A percentile compares a stretch with the other conserved stretches of the same genome.
These are phyloP conservation scores for Annulohypoxylon truncatum DNA, from an alignment of 2,329 filamentous ascomycete genomes.

Conservation along the genomic window DNA sequence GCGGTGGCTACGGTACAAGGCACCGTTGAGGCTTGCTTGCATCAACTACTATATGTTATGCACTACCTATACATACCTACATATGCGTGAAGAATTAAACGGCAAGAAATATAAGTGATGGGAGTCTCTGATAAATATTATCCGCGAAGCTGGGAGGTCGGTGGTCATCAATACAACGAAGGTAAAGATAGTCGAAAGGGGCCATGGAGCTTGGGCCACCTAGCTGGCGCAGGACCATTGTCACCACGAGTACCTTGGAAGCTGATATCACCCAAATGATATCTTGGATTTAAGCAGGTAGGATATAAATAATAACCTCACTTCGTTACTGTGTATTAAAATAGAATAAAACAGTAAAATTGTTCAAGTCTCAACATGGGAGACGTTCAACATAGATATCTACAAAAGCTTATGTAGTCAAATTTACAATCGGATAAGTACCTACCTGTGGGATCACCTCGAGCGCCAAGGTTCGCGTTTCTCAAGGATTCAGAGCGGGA, in stretches of 20 bases:
- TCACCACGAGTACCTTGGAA: neutral
- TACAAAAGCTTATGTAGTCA: slow-evolving; percentile 1
- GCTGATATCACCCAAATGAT: neutral
- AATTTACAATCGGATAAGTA: slow-evolving; percentile 13
- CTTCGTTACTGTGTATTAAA: too few relatives aligned
- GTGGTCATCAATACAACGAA: neutral
- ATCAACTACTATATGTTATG: slow-evolving; percentile 37
- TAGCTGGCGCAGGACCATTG: neutral
- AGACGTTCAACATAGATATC: too few relatives aligned
- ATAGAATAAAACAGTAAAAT: too few relatives aligned
- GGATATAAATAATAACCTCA: too few relatives aligned
- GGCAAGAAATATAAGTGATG: neutral
- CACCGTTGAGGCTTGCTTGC: slow-evolving; percentile 30
- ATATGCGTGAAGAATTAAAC: slow-evolving; percentile 16
- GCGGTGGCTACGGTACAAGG: slow-evolving; percentile 31
- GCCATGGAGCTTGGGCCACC: slow-evolving; percentile 13
- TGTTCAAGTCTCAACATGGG: too few relatives aligned
- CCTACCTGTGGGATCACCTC: slow-evolving; percentile 20
- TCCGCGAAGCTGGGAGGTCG: slow-evolving; percentile 17
- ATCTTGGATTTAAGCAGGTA: too few relatives aligned
- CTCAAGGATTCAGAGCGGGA: slow-evolving; percentile 30
- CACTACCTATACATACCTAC: slow-evolving; percentile 23
- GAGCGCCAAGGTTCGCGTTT: slow-evolving; percentile 26
- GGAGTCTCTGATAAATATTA: slow-evolving; percentile 1
- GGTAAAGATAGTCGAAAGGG: neutral